Evolutionary conservation across 345 rosid genomes (phyloP), one percentile per base, ranked within the genome.

Genomic region (Arabis alpina): DNA sequence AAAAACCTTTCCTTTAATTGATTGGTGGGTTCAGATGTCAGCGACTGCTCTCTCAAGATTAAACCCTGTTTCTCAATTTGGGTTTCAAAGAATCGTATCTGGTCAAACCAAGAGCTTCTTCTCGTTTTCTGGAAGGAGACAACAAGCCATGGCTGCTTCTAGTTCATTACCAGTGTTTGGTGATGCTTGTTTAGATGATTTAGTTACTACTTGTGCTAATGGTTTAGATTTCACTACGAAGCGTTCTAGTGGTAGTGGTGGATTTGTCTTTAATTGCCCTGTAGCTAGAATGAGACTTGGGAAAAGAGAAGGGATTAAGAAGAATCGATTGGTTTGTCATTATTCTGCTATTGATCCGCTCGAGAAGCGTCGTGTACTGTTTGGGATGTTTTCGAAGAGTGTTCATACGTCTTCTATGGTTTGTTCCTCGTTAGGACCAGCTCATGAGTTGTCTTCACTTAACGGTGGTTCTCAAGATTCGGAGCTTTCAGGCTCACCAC

Each of bases 101-200:
- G 51, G 78, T 34, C 40, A 56, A 60, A 55, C 62, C 50, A 73
- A 11, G 13, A 70, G 71, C 68, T 75, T 64, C 34, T 52, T 24
- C 62, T 61, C 62, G 6, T 63, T 78, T 37, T 36, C 78, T 40
- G 50, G 57, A 57, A 76, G 81, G 62, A 70, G 51, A 76, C 25
- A 40, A 76, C 25, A 40, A 43, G 14, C 83, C 10, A 86, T 93
- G 96, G 86, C 90, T 45, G 85, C 85, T 61, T 82, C 92, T 69
- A 80, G 93, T 70, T 85, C 97, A 28, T 79, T 84, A 53, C 83
- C 91, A 53, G 76, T 87, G 32, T 79, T 77, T 41, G 88, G 96
- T 12, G 97, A 93, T 63, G 84, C 85, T 61, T 72, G 82, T 47
- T 53, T 83, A 45, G 96, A 90, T 77, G 93, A 88, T 54, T 72